Conservation (phyloP, 345 rosid genomes). For the Stellera chamaejasme region DNA sequence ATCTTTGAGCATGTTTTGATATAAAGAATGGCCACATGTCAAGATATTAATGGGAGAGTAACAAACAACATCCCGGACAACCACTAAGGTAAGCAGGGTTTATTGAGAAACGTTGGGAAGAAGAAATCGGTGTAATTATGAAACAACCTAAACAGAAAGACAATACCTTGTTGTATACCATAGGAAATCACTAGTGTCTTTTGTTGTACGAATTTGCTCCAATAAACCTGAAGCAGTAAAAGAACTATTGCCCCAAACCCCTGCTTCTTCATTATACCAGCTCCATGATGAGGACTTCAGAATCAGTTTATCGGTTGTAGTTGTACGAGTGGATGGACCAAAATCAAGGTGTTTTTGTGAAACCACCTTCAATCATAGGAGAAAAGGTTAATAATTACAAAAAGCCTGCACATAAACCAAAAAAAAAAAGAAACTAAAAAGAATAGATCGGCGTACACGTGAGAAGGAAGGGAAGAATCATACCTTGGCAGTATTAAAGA, state of each 20-base stretch:
- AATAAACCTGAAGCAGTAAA: conserved; percentile 30
- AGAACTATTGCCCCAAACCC: conserved; percentile 41
- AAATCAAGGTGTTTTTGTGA: conserved; percentile 41
- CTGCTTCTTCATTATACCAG: conserved; percentile 49
- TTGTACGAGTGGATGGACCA: conserved; percentile 15
- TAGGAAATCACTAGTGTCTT: conserved; percentile 47
- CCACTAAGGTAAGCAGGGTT: no score
- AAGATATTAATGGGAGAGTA: no score
- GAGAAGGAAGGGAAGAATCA: no score
- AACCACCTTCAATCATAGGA: conserved; percentile 30
- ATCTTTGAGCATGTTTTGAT: no score
- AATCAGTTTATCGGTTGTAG: conserved; percentile 13
- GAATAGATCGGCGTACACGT: background rate
- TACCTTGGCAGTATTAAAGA: conserved; percentile 62
- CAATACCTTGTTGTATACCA: conserved; percentile 56
- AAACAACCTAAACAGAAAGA: background rate
- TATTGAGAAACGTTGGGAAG: no score
- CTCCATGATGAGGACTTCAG: conserved; percentile 30
- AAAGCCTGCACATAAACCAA: background rate
- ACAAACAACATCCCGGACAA: no score
- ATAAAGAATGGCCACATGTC: no score
- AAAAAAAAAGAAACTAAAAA: background rate
- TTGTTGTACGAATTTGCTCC: conserved; percentile 56
- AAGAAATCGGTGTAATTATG: background rate
- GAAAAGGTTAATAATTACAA: no score